phyloP scores from a whole-genome alignment of 345 rosid species.

The Aquilaria yunnanensis region DNA sequence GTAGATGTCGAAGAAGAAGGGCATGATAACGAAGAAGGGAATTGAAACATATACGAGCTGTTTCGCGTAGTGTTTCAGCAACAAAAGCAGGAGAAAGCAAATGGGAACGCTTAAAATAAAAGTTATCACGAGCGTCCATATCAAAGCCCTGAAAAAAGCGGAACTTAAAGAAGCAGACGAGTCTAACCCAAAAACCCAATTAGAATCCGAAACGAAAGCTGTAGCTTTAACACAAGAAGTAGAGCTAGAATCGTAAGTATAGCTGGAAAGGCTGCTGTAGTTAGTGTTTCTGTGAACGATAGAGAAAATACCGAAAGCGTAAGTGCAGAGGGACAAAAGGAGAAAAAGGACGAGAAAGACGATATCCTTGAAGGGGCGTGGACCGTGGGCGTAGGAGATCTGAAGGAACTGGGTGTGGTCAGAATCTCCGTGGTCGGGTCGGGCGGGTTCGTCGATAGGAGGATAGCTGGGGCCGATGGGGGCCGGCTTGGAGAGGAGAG shows the following conservation, averaged over 20 bases:
- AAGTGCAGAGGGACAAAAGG: conserved; percentile 55
- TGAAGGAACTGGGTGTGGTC: conserved; percentile 82
- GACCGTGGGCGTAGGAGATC: conserved; percentile 75
- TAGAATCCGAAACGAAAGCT: conserved; percentile 7
- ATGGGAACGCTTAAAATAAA: conserved; percentile 64
- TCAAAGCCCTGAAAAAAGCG: conserved; percentile 30
- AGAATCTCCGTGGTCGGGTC: conserved; percentile 27
- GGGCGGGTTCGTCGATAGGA: conserved; percentile 31
- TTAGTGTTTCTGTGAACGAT: conserved; percentile 50
- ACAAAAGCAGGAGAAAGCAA: conserved; percentile 51
- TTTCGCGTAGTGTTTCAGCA: conserved; percentile 78
- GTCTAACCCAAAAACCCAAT: conserved; percentile 18
- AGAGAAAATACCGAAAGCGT: conserved; percentile 73
- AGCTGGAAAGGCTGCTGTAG: conserved; percentile 45
- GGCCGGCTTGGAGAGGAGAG: conserved; percentile 61
- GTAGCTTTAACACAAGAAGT: conserved; percentile 48
- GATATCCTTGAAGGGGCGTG: conserved; percentile 71
- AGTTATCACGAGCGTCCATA: conserved; percentile 69
- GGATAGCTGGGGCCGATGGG: conserved; percentile 16
- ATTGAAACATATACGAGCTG: conserved; percentile 73
- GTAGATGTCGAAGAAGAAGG: conserved; percentile 64
- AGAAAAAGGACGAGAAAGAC: conserved; percentile 64
- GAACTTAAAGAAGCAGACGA: conserved; percentile 26
- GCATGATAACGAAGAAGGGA: conserved; percentile 70
- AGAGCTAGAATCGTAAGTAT: conserved; percentile 41